Evolutionary conservation across 768 basidiomycete species (phyloP).

Genomic region (Leucocoprinus sp.): DNA sequence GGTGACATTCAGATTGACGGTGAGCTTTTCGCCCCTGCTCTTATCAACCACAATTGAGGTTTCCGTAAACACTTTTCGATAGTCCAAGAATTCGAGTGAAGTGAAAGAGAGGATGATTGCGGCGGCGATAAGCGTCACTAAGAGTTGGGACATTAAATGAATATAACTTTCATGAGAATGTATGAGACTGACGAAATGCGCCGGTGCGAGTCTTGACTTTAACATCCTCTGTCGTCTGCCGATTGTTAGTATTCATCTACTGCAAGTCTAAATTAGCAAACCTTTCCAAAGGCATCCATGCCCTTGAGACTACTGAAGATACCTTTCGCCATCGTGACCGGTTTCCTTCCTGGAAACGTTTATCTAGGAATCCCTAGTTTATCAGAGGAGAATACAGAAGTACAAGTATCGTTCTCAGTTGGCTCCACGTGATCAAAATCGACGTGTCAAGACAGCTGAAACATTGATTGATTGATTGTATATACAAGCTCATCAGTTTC

Average conservation of each 20-base stretch:
- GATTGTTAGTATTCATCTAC: constrained; percentile 12
- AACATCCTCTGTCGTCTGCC: constrained; percentile 95
- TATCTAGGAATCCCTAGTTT: constrained; percentile 10
- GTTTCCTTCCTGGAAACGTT: constrained; percentile 23
- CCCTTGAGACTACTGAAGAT: constrained; percentile 75
- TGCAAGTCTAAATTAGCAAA: constrained; percentile 24
- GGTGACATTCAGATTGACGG: constrained; percentile 84
- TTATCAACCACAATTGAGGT: constrained; percentile 93
- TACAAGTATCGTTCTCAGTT: constrained; percentile 8
- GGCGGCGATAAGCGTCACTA: constrained; percentile 88
- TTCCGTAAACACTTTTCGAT: constrained; percentile 77
- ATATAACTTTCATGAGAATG: background rate
- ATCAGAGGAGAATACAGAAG: constrained; percentile 19
- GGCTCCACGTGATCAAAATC: constrained; percentile 24
- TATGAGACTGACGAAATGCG: constrained; percentile 61
- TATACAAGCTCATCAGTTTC: too few relatives aligned
- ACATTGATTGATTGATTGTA: too few relatives aligned
- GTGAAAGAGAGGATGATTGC: constrained; percentile 90
- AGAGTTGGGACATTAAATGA: constrained; percentile 1
- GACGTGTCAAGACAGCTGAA: too few relatives aligned
- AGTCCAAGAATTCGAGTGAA: constrained; percentile 93
- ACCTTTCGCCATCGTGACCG: constrained; percentile 64
- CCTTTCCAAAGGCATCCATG: constrained; percentile 99
- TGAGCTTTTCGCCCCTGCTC: constrained; percentile 90
- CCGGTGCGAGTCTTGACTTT: constrained; percentile 97